Base-by-base conservation (phyloP, 371 early-diverging fungal species). In the Neoconidiobolus thromboides region DNA sequence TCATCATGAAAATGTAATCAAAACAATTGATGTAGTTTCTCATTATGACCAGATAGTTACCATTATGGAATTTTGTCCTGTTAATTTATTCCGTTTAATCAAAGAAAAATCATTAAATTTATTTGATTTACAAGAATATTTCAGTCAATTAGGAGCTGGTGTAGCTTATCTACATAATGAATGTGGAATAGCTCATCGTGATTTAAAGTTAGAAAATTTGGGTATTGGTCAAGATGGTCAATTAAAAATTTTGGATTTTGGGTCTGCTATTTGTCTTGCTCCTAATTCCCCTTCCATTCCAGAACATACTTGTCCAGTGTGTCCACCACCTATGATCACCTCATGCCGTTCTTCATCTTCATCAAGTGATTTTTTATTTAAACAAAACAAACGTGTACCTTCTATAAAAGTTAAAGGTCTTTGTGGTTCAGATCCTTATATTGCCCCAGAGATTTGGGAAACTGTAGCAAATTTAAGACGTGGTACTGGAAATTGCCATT, bases 231-330 rank as follows among this genome's bases (percentile, higher is more conserved):
- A 77, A 54, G 65, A 65, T n/a, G 82, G 85, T 7, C 78, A 82
- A 4, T 71, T 93, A 53, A 94, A 94, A 67, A 86, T 94, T 59
- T 84, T 87, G 43, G 96, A 96, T 68, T 94, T 96, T 79, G 93
- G 94, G 12, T 55, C 39, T 7, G 55, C 62, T 7, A 56, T 49
- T 10, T 42, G 36, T 1, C 26, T 62, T 14, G 14, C 43, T 5
- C 26, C 50, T n/a, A 38, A 54, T 38, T 38, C 37, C 39, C 15
- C 36, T 15, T 14, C 36, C 72, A 26, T 26, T 26, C 26, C 26
- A 26, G 26, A 26, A 26, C 26, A 26, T 26, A 26, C 26, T 26
- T 26, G 26, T 26, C 26, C 26, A 26, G 26, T 26, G 26, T 26
- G 26, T 26, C 26, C 26, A 26, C 26, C 26, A 26, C 26, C 26